Conservation (phyloP, 371 early-diverging fungal genomes). For the Circinella umbellata region DNA sequence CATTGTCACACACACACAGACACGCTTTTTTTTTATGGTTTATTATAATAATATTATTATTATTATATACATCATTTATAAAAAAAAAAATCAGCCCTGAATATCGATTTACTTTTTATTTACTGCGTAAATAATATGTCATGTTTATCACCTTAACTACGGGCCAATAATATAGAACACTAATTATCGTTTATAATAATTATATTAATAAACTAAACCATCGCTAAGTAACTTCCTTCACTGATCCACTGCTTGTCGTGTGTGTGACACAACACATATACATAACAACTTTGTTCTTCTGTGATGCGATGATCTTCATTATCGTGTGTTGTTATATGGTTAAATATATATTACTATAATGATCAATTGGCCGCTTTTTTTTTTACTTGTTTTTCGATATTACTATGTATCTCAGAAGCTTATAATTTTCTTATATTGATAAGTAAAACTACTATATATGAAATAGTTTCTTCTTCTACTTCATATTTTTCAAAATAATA, state of each 20-base stretch:
- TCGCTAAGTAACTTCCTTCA: too few species aligned
- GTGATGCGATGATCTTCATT: conserved; percentile 5
- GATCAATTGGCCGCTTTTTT: conserved; percentile 2
- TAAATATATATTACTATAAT: background rate
- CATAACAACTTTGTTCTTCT: background rate
- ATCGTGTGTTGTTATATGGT: background rate
- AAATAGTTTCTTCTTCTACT: too few species aligned
- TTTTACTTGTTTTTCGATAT: background rate
- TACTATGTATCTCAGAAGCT: too few species aligned
- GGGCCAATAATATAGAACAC: too few species aligned
- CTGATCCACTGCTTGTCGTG: background rate
- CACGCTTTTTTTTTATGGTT: background rate
- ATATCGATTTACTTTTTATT: background rate
- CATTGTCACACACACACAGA: conserved; percentile 14
- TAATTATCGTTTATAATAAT: too few species aligned
- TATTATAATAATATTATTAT: too few species aligned
- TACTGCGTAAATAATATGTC: background rate
- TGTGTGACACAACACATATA: background rate
- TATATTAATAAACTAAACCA: too few species aligned
- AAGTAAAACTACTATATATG: too few species aligned
- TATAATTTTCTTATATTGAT: too few species aligned
- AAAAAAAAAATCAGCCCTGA: conserved; percentile 5
- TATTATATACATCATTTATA: background rate
- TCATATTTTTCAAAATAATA: background rate
- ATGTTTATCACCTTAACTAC: background rate